Evolutionary conservation across 1,284 basidiomycete genomes (phyloP), one percentile per base, ranked within the genome.

Genomic region (Trametes sp.): DNA sequence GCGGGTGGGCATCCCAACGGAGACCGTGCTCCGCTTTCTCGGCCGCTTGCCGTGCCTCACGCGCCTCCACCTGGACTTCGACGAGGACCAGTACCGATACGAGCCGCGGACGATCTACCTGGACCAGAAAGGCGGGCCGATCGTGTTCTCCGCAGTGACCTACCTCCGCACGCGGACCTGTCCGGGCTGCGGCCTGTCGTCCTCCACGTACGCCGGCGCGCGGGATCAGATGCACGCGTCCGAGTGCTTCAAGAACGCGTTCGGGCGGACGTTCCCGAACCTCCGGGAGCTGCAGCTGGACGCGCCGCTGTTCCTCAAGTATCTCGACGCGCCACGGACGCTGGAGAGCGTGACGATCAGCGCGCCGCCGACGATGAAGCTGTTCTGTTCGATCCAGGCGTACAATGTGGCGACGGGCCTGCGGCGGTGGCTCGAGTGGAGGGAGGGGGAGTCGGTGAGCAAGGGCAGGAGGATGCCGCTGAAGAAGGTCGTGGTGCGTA

Each of bases 211-310:
- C 42, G 28, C n/a, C 14, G 14, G 29, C 28, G 28, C 16, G 14
- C 46, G 19, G 4, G 26, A 29, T 13, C 26, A 8, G 13, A 11
- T 7, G 23, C 35, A 33, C 51, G 33, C 33, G 4, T n/a, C 29
- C 35, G 35, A 33, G 36, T 24, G 51, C 35, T 14, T 41, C 4
- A 21, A 21, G 21, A 23, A 23, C 21, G 42, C 42, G 42, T 24
- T 45, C 42, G 21, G 21, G 42, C 42, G 33, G 13, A 24, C 36
- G 51, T 53, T 41, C 51, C 51, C 51, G 13, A 5, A 14, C 16
- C 51, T 53, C 23, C 51, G 51, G 36, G 51, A 38, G 51, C 51
- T 53, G 51, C 36, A 28, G 35, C 35, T 53, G 14, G 51, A 53
- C 36, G 51, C 35, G 35, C 51, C 51, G 51, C 51, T 53, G 14